These are phyloP conservation scores for Coniosporium tulheliwenetii DNA, from an alignment of 2,329 filamentous ascomycete genomes.

Conservation along the genomic window DNA sequence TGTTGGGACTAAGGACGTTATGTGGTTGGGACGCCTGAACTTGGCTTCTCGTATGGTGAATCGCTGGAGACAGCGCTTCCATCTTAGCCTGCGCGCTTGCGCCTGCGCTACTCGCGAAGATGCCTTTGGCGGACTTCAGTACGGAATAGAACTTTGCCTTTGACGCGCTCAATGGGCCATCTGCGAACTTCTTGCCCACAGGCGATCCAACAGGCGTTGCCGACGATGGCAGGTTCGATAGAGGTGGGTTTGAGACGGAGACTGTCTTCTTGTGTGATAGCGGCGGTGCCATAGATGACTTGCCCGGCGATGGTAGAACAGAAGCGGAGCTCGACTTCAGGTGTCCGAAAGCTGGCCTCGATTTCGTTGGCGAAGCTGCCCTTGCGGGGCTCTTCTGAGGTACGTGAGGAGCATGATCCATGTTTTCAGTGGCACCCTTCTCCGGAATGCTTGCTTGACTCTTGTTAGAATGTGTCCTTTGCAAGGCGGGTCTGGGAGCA, in stretches of 20 bases:
- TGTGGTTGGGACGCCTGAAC: too few relatives aligned
- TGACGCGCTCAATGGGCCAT: slow-evolving; percentile 77
- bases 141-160: slow-evolving; percentile 89
- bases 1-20: too few relatives aligned
- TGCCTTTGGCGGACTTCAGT: slow-evolving; percentile 69
- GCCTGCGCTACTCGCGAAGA: slow-evolving; percentile 61
- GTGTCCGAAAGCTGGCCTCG: slow-evolving; percentile 4
- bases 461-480: slow-evolving; percentile 40
- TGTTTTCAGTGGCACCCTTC: too few relatives aligned
- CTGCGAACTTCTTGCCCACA: slow-evolving; percentile 35
- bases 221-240: slow-evolving; percentile 22
- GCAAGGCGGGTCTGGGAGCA: slow-evolving; percentile 3
- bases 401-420: too few relatives aligned
- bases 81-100: slow-evolving; percentile 42
- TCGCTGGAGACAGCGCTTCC: slow-evolving; percentile 28
- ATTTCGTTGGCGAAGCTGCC: slow-evolving; percentile 28
- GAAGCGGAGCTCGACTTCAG: slow-evolving; percentile 19
- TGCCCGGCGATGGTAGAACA: slow-evolving; percentile 28
- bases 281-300: slow-evolving; percentile 17
- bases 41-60: slow-evolving; percentile 4
- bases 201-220: slow-evolving; percentile 45
- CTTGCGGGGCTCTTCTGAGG: too few relatives aligned
- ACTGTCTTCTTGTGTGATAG: slow-evolving; percentile 39
- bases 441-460: slow-evolving; percentile 22
- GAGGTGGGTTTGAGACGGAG: slow-evolving; percentile 25